These are phyloP conservation scores for Apiotrichum mycotoxinovorans DNA, from an alignment of 1,284 basidiomycete species.

Conservation along the genomic window DNA sequence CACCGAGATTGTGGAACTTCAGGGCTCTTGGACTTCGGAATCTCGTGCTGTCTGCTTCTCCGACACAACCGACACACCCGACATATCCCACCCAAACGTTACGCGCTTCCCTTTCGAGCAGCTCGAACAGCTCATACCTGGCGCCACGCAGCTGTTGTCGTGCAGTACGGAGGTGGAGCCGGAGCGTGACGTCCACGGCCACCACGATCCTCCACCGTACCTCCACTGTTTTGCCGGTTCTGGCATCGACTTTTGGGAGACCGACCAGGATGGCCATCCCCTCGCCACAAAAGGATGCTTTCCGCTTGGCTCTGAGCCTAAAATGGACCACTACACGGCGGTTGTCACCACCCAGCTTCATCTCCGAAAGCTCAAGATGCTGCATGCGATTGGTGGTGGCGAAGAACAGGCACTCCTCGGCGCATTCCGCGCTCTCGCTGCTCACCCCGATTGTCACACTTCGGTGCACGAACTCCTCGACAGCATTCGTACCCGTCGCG, in stretches of 20 bases:
- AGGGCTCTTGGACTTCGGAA: slow-evolving; percentile 6
- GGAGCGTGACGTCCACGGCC: too few relatives aligned
- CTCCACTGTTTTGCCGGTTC: background rate
- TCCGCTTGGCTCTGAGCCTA: slow-evolving; percentile 8
- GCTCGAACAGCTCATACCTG: slow-evolving; percentile 2
- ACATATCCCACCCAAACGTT: background rate
- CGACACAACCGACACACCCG: background rate
- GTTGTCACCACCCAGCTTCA: slow-evolving; percentile 7
- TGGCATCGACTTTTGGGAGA: slow-evolving; percentile 3
- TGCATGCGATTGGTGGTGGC: slow-evolving; percentile 1
- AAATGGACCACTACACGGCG: slow-evolving; percentile 1
- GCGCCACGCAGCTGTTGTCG: background rate
- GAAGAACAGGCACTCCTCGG: slow-evolving; percentile 8
- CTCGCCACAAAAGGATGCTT: slow-evolving; percentile 6
- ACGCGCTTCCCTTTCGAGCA: background rate
- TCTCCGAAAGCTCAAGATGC: slow-evolving; percentile 9
- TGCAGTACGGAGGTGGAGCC: too few relatives aligned
- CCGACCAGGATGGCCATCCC: background rate
- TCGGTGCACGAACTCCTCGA: slow-evolving; percentile 8
- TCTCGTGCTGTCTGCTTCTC: too few relatives aligned
- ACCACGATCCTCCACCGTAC: too few relatives aligned
- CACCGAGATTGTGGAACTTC: slow-evolving; percentile 10
- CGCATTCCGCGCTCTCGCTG: background rate
- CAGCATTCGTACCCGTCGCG: background rate
- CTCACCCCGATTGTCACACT: slow-evolving; percentile 1